Conservation (phyloP, 352 stramenopile genomes). For the Globisporangium sylvaticum region DNA sequence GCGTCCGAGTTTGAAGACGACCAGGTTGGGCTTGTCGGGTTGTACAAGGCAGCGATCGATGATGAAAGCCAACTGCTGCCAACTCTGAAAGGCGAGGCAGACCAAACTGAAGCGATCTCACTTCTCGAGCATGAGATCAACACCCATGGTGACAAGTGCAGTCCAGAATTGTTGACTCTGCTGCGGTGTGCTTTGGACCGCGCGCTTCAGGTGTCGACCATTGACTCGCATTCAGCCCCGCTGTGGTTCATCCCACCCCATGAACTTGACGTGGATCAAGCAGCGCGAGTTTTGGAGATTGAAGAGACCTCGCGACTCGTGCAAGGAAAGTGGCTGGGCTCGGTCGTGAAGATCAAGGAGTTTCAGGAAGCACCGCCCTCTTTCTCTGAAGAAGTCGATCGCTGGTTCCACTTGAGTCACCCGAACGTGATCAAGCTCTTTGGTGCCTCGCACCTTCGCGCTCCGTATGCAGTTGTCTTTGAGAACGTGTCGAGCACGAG, state of each 20-base stretch:
- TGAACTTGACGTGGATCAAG: neutral
- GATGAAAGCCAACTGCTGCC: neutral
- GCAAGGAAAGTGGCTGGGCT: neutral
- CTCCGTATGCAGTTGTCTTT: slow-evolving; percentile 49
- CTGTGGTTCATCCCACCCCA: slow-evolving; percentile 5
- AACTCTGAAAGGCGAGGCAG: neutral
- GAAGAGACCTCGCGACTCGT: too few species aligned
- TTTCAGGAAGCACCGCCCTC: neutral
- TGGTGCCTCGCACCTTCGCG: slow-evolving; percentile 23
- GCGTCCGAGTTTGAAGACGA: neutral
- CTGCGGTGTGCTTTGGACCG: neutral
- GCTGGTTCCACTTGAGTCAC: neutral
- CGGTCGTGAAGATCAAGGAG: neutral
- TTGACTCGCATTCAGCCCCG: neutral
- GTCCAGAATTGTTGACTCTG: neutral
- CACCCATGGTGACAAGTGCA: neutral
- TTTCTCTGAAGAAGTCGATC: neutral
- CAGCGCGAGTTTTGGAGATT: neutral
- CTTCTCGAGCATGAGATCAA: slow-evolving; percentile 4
- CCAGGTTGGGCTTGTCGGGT: neutral
- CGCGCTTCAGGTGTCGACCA: neutral
- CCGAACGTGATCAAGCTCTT: slow-evolving; percentile 8
- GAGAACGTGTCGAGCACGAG: neutral
- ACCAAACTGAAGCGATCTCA: neutral
- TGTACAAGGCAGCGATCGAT: neutral